phyloP scores from a whole-genome alignment of 2,329 filamentous ascomycete species.

The Chalara sp. region DNA sequence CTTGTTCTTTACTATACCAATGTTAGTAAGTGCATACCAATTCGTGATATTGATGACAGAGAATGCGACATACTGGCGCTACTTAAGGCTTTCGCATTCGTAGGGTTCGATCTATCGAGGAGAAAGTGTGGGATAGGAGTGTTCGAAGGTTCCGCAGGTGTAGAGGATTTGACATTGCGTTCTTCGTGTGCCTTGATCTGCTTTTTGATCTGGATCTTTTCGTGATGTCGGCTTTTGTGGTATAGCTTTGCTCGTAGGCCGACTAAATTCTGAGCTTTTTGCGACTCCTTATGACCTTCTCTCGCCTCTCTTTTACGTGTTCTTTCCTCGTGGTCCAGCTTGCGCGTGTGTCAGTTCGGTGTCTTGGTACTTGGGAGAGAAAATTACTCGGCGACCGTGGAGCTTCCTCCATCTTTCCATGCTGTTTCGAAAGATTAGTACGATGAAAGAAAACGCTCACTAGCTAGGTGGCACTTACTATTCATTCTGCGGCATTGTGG shows the following conservation, averaged over 20 bases:
- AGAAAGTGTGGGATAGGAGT: constrained; percentile 88
- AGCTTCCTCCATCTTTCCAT: constrained; percentile 73
- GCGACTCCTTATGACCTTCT: constrained; percentile 79
- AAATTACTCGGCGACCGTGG: constrained; percentile 39
- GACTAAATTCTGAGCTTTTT: constrained; percentile 88
- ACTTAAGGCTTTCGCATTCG: constrained; percentile 61
- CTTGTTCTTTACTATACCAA: constrained; percentile 71
- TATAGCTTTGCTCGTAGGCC: constrained; percentile 89
- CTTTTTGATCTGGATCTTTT: constrained; percentile 99
- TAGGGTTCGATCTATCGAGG: constrained; percentile 66
- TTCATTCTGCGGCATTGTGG: too few relatives aligned
- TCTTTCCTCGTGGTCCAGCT: constrained; percentile 57
- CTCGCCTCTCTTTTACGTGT: constrained; percentile 79
- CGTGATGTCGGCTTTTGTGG: constrained; percentile 86
- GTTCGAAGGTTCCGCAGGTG: constrained; percentile 68
- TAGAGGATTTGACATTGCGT: constrained; percentile 83
- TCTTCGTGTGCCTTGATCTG: constrained; percentile 92
- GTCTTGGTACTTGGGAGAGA: constrained; percentile 19
- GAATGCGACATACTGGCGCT: constrained; percentile 47
- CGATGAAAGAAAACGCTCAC: too few relatives aligned
- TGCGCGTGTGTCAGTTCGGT: constrained; percentile 38
- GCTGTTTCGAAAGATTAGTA: constrained; percentile 38
- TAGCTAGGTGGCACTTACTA: too few relatives aligned
- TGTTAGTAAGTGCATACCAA: neutral
- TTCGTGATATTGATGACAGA: too few relatives aligned